A percentile compares a stretch with the other conserved stretches of the same genome.
These are phyloP conservation scores for Gossypioides kirkii DNA, from an alignment of 345 rosid species.

Conservation along the genomic window DNA sequence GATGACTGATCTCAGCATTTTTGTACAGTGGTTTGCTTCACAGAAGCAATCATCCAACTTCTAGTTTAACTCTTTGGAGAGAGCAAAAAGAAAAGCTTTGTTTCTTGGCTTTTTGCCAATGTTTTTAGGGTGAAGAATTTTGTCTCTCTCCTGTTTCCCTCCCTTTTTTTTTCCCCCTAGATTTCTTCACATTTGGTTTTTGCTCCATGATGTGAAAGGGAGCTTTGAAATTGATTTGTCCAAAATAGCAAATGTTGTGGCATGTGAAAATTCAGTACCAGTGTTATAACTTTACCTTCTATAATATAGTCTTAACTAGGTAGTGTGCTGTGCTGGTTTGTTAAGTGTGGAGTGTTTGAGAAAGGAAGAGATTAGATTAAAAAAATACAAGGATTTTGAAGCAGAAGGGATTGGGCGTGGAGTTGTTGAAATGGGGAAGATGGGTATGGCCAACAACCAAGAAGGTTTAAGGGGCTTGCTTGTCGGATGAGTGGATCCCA, in stretches of 20 bases:
- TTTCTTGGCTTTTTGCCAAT: constrained; percentile 2
- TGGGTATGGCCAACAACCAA: constrained; percentile 40
- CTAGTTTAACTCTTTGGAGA: constrained; percentile 7
- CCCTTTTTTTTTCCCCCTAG: background rate
- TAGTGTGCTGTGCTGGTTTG: background rate
- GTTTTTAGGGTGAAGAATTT: constrained; percentile 6
- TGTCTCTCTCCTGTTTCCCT: background rate
- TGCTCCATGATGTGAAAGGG: constrained; percentile 22
- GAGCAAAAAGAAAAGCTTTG: background rate
- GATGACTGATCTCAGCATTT: constrained; percentile 22
- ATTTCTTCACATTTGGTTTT: background rate
- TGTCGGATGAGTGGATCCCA: constrained; percentile 55
- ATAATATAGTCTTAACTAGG: background rate
- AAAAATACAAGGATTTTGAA: background rate
- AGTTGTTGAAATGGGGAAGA: constrained; percentile 28
- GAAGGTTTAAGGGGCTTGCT: constrained; percentile 22
- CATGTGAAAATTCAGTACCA: background rate
- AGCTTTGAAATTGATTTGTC: constrained; percentile 8
- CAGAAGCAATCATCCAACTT: constrained; percentile 9
- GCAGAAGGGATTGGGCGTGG: constrained; percentile 14
- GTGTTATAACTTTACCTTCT: background rate
- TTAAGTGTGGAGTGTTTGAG: background rate
- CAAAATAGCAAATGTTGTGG: background rate
- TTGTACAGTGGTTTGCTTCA: constrained; percentile 39
- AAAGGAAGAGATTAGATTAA: background rate